A percentile compares a stretch with the other conserved stretches of the same genome.
These are phyloP conservation scores for Cytospora chrysosperma DNA, from an alignment of 2,329 filamentous ascomycete genomes.

Conservation along the genomic window DNA sequence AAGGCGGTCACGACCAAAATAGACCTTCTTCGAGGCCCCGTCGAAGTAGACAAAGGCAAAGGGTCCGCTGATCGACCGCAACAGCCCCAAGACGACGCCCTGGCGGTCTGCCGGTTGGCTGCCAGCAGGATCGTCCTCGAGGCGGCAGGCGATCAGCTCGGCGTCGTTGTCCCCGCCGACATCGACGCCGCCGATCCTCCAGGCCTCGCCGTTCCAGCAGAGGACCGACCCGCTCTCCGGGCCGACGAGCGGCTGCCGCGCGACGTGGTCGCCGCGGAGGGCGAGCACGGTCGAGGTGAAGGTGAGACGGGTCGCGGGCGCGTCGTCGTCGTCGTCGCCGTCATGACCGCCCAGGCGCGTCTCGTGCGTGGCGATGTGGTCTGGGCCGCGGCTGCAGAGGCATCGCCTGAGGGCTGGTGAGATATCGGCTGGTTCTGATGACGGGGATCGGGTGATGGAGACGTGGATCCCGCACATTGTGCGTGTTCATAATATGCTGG, in stretches of 20 bases:
- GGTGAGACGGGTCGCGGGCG: constrained; percentile 46
- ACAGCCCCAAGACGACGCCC: constrained; percentile 46
- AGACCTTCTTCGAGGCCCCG: constrained; percentile 58
- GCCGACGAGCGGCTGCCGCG: constrained; percentile 70
- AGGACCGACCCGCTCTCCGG: constrained; percentile 60
- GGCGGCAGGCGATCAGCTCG: constrained; percentile 60
- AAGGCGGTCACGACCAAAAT: constrained; percentile 83
- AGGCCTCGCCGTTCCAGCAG: constrained; percentile 98
- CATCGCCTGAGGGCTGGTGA: constrained; percentile 41
- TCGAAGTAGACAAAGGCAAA: constrained; percentile 90
- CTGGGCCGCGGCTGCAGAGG: constrained; percentile 58
- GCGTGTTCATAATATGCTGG: not conserved
- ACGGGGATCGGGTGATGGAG: constrained; percentile 47
- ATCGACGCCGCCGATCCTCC: constrained; percentile 62
- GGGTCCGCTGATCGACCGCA: constrained; percentile 71
- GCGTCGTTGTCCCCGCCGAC: constrained; percentile 86
- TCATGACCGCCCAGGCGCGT: constrained; percentile 29
- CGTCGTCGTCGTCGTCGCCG: constrained; percentile 25
- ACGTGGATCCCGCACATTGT: constrained; percentile 63
- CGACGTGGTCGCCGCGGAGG: constrained; percentile 72
- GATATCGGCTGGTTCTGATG: constrained; percentile 31
- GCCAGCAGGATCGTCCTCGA: constrained; percentile 48
- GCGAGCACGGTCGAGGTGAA: constrained; percentile 88
- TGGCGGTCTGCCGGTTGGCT: constrained; percentile 28
- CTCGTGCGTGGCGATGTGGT: constrained; percentile 50